Evolutionary conservation across 2,329 filamentous ascomycete species (phyloP), one percentile per base, ranked within the genome.

Genomic region (Neofusicoccum umdonicola): DNA sequence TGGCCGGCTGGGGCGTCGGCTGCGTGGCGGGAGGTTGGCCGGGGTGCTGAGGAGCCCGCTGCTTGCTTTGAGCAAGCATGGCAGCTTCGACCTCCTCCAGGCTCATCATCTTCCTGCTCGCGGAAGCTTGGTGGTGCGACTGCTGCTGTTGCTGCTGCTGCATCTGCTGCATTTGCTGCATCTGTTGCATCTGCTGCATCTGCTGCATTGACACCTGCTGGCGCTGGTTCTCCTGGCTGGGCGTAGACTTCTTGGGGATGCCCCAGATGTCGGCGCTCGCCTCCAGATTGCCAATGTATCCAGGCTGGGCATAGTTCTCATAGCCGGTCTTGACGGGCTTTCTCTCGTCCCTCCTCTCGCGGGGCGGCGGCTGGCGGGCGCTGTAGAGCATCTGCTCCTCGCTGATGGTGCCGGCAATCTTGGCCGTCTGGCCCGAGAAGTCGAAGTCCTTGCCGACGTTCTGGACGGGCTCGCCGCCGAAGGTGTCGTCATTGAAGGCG

Each of bases 401-500:
- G 69, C 92, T 90, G 70, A 99, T 90, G 41, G 90, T 93, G 79
- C 89, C 85, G 19, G 93, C 85, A 45, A 97, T 91, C 78, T 93
- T 88, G 65, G 93, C 93, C 6, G 95, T 99, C 73, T 91, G 89
- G 45, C 93, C 93, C 69, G 96, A 96, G 79, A 98, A 99, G 77
- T 99, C 95, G 72, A 98, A 98, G 78, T 99, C 94, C 76, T 91
- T 96, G 74, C 93, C 93, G 66, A 95, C 87, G 69, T 83, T 77
- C 71, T 80, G 76, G 61, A 76, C 82, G 35, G 82, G 80, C 41
- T 77, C 79, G 64, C 77, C 79, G 65, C 82, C 84, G 65, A 99
- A 99, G 1, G 95, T 99, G 75, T 98, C 95, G 72, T 98, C 92
- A 78, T 99, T 99, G 84, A 97, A 92, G 58, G 86, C 92, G 82